These are phyloP conservation scores for Hortiboletus flavorubellus DNA, from an alignment of 768 basidiomycete species.

Conservation along the genomic window DNA sequence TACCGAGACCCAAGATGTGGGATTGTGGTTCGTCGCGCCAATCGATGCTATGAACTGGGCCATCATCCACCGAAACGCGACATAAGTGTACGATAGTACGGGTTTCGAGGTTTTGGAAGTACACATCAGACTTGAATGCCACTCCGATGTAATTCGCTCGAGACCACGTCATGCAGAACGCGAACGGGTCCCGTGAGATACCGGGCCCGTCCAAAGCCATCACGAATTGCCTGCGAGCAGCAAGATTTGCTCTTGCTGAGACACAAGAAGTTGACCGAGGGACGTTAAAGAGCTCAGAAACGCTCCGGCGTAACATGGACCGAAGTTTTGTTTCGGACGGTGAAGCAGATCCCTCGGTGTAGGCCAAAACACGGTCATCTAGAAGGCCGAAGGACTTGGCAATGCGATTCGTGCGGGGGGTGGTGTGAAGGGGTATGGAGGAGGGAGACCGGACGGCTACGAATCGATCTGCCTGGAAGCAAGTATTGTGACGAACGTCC, in stretches of 20 bases:
- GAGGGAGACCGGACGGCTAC: constrained; percentile 50
- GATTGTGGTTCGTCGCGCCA: constrained; percentile 47
- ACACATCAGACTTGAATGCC: constrained; percentile 55
- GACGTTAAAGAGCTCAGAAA: constrained; percentile 45
- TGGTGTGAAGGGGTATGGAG: constrained; percentile 54
- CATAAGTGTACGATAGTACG: constrained; percentile 52
- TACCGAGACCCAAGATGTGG: constrained; percentile 49
- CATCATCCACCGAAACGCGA: constrained; percentile 33
- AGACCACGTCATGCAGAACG: constrained; percentile 64
- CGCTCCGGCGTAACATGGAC: constrained; percentile 49
- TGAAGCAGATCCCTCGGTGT: constrained; percentile 37
- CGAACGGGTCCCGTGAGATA: constrained; percentile 49
- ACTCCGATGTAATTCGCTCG: constrained; percentile 57
- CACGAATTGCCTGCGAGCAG: constrained; percentile 48
- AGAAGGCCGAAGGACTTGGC: constrained; percentile 59
- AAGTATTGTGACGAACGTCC: neutral
- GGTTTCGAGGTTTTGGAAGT: constrained; percentile 59
- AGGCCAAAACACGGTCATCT: constrained; percentile 54
- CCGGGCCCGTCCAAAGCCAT: constrained; percentile 66
- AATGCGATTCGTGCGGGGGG: constrained; percentile 66
- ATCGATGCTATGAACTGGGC: constrained; percentile 44
- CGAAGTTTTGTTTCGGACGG: constrained; percentile 41
- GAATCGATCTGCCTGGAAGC: constrained; percentile 55
- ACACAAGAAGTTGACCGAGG: constrained; percentile 32
- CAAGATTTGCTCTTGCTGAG: constrained; percentile 60